phyloP scores from a whole-genome alignment of 805 yeast species.

The Metschnikowia matae region DNA sequence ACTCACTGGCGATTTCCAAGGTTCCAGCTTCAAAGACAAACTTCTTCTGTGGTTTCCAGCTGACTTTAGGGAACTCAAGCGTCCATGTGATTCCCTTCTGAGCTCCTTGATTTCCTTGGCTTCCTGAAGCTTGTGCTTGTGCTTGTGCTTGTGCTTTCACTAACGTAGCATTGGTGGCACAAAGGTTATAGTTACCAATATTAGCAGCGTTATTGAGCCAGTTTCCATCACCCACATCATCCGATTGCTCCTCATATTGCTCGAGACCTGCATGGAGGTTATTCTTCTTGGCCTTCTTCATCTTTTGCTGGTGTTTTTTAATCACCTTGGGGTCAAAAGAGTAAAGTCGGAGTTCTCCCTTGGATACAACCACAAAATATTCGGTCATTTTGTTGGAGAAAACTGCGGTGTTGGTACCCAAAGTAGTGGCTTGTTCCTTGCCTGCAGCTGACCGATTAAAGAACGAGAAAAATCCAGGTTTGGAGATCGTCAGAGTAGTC shows the following conservation, averaged over 20 bases:
- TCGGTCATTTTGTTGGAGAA: conserved; percentile 36
- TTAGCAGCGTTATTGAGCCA: conserved; percentile 64
- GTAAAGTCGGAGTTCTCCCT: conserved; percentile 60
- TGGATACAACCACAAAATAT: conserved; percentile 61
- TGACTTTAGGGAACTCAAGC: conserved; percentile 48
- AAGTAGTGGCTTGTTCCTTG: conserved; percentile 2
- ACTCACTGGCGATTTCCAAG: conserved; percentile 61
- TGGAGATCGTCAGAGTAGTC: conserved; percentile 11
- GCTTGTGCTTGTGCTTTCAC: conserved; percentile 13
- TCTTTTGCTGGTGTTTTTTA: conserved; percentile 36
- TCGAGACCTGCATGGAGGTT: conserved; percentile 19
- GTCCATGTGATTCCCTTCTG: conserved; percentile 42
- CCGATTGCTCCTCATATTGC: conserved; percentile 22
- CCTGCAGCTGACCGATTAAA: conserved; percentile 15
- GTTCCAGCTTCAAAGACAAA: conserved; percentile 66
- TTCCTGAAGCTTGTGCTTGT: conserved; percentile 12
- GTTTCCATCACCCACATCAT: conserved; percentile 55
- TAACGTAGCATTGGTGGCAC: conserved; percentile 47
- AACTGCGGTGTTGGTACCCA: conserved; percentile 12
- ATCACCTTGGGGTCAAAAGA: conserved; percentile 46
- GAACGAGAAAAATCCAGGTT: conserved; percentile 14
- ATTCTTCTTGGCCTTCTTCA: conserved; percentile 20
- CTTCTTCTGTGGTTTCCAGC: conserved; percentile 33
- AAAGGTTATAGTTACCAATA: conserved; percentile 48
- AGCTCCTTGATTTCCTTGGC: conserved; percentile 13